Evolutionary conservation across 129 eudicot species (phyloP).

Genomic region (Saussurea involucrata): DNA sequence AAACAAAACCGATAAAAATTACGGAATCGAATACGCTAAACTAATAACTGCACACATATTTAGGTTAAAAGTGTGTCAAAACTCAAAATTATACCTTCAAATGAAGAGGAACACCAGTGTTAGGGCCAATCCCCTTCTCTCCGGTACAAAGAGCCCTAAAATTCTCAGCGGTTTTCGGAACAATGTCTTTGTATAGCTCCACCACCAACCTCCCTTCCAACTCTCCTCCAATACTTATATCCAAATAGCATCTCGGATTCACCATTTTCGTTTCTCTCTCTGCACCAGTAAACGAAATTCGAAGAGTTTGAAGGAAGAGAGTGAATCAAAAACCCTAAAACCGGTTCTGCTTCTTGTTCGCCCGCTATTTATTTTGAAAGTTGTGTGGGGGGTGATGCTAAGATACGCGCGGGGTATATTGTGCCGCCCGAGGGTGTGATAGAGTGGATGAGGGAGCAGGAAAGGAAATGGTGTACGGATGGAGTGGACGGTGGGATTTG

Average conservation of each 20-base stretch:
- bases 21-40: slow-evolving; percentile 1
- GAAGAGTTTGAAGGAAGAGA: not conserved
- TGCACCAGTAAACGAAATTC: not conserved
- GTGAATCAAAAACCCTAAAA: slow-evolving; percentile 39
- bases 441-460: slow-evolving; percentile 12
- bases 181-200: slow-evolving; percentile 67
- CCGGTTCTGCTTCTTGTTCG: not conserved
- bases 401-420: slow-evolving; percentile 32
- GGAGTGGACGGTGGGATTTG: slow-evolving; percentile 23
- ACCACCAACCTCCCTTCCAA: slow-evolving; percentile 78
- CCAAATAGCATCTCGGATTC: slow-evolving; percentile 64
- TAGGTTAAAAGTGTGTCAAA: not conserved
- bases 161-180: slow-evolving; percentile 89
- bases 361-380: slow-evolving; percentile 41
- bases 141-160: slow-evolving; percentile 98
- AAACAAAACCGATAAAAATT: not conserved
- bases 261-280: slow-evolving; percentile 31
- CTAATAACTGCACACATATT: not conserved
- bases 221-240: slow-evolving; percentile 88
- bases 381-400: slow-evolving; percentile 20
- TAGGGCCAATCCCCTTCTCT: slow-evolving; percentile 72
- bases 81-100: slow-evolving; percentile 57
- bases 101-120: slow-evolving; percentile 78
- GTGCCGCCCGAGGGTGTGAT: slow-evolving; percentile 6
- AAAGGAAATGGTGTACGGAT: slow-evolving; percentile 4